Base-by-base conservation (phyloP, 805 yeast genomes). In the Yamadazyma kitorensis region DNA sequence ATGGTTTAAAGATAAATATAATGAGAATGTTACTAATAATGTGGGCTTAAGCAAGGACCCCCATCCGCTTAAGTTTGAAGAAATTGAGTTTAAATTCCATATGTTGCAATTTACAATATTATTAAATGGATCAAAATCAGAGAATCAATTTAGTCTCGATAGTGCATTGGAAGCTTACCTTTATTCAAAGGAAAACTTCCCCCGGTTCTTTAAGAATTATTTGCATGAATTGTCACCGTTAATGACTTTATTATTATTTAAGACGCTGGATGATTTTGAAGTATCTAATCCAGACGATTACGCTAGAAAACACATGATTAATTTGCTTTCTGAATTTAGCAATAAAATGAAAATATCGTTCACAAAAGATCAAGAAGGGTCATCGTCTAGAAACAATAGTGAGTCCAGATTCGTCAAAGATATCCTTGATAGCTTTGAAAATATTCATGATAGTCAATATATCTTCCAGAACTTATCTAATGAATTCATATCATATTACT, bases 61-160 rank as follows among this genome's bases (percentile, higher is more conserved):
- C 4, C 27, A 27, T 23, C 29, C 17, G 3, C 11, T 21, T 6
- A 26, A 20, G 26, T 39, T 22, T 24, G 42, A 48, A 13, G 52
- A 49, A 34, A 51, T 59, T n/a, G 66, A 61, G 46, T 61, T 67
- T 50, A 64, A 64, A 41, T 60, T 65, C 41, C 70, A 64, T 45
- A 51, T 63, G 49, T 53, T 66, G 11, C 68, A 66, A 40, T 64
- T 58, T 34, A 50, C 54, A 4, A 45, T 64, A 14, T 47, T 63
- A 6, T 46, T 66, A 11, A 52, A 51, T 32, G 55, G 58, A 4
- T 11, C 26, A 4, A 28, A 37, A 1, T 11, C 33, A 12, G 12
- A 17, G 10, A 15, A 18, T 3, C 24, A 34, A 12, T 50, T 47
- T 33, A 37, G 34, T 13, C 17, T 54, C 19, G 56, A 59, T 23